Percentiles rank a stretch among this genome's conserved stretches.
Evolutionary conservation across 176 grass and related monocot genomes (phyloP).

Genomic region (Avena eriantha): DNA sequence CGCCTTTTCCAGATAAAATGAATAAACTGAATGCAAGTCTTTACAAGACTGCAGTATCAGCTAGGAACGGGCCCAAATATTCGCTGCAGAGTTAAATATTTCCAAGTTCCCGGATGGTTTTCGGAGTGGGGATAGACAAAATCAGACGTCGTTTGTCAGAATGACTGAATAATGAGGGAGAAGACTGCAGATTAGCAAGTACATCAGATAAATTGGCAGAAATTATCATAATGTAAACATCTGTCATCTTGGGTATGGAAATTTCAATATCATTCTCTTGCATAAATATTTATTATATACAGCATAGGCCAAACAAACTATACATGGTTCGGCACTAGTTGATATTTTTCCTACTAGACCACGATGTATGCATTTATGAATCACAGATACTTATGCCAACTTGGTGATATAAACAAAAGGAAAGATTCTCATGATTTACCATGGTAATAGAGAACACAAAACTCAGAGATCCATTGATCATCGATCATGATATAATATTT

Average conservation of each 20-base stretch:
- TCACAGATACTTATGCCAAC: background rate
- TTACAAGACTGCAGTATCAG: background rate
- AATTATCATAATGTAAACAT: background rate
- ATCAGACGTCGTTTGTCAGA: background rate
- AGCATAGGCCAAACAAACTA: background rate
- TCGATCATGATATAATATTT: background rate
- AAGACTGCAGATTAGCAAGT: constrained; percentile 1
- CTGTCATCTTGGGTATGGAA: background rate
- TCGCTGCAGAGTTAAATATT: no score
- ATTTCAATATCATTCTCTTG: background rate
- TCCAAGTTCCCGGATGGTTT: background rate
- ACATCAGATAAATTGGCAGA: background rate
- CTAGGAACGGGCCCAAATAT: background rate
- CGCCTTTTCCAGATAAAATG: background rate
- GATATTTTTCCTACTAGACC: background rate
- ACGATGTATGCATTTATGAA: background rate
- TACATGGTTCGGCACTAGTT: background rate
- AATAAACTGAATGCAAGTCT: background rate
- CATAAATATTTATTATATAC: background rate
- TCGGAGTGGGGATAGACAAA: background rate
- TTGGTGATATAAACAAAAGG: background rate
- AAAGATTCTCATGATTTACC: background rate
- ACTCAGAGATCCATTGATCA: background rate
- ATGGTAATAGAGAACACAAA: background rate
- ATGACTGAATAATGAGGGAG: background rate